Evolutionary conservation across 768 basidiomycete genomes (phyloP).

Genomic region (Lepiota brunneoincarnata): DNA sequence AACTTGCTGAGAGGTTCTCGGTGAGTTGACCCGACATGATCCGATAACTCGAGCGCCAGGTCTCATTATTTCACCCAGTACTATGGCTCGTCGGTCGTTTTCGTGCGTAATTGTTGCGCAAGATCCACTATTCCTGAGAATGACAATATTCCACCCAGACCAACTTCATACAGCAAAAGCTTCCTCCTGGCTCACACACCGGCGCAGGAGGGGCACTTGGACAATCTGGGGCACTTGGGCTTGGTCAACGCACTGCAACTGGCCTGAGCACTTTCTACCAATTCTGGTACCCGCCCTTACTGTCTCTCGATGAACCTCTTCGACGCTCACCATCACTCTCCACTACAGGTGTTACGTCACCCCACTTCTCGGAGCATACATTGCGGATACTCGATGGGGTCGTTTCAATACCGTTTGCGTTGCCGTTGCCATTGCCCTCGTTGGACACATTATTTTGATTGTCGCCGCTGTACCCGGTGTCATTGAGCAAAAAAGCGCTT

Average conservation of each 20-base stretch:
- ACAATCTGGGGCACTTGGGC: constrained; percentile 66
- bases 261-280: constrained; percentile 70
- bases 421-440: constrained; percentile 51
- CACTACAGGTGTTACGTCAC: constrained; percentile 51
- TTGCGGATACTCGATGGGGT: constrained; percentile 66
- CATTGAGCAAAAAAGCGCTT: constrained; percentile 50
- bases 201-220: constrained; percentile 54
- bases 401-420: constrained; percentile 66
- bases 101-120: constrained; percentile 28
- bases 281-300: constrained; percentile 51
- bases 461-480: constrained; percentile 63
- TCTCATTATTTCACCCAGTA: constrained; percentile 22
- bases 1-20: constrained; percentile 75
- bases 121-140: no score
- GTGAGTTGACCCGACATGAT: constrained; percentile 34
- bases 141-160: constrained; percentile 34
- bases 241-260: constrained; percentile 68
- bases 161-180: constrained; percentile 73
- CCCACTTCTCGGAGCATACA: constrained; percentile 61
- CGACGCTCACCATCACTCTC: constrained; percentile 9
- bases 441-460: constrained; percentile 67
- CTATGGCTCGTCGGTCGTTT: constrained; percentile 48
- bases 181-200: constrained; percentile 63
- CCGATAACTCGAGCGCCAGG: background rate
- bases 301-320: background rate